phyloP scores from a whole-genome alignment of 1,284 basidiomycete species.

The Hymenochaete sp. region DNA sequence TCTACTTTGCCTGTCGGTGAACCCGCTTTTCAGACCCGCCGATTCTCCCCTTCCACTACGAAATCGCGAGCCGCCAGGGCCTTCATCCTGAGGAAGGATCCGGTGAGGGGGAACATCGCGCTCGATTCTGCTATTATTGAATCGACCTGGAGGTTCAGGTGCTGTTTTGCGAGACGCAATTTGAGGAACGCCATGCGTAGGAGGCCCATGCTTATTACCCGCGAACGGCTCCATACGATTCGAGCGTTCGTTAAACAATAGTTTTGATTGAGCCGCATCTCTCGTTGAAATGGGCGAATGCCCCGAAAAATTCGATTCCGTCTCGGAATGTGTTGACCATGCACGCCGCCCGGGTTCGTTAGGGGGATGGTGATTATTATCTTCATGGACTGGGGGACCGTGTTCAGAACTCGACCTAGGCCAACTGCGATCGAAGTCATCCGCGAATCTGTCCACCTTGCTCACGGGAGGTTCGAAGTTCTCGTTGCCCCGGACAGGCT shows the following conservation, averaged over 20 bases:
- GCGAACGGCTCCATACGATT: slow-evolving; percentile 66
- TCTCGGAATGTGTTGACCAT: slow-evolving; percentile 21
- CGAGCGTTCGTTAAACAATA: slow-evolving; percentile 85
- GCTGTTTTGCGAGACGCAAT: no score
- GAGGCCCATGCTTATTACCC: no score
- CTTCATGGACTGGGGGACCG: slow-evolving; percentile 29
- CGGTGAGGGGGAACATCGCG: slow-evolving; percentile 40
- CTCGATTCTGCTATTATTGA: slow-evolving; percentile 33
- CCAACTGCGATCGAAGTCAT: slow-evolving; percentile 93
- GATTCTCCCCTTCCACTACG: no score
- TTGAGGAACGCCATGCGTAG: no score
- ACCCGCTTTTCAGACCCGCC: no score
- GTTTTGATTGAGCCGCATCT: slow-evolving; percentile 42
- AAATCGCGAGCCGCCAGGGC: no score
- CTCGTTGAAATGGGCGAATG: slow-evolving; percentile 31
- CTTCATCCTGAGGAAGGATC: no score
- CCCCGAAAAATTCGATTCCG: slow-evolving; percentile 17
- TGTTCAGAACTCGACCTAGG: slow-evolving; percentile 52
- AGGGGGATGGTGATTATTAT: slow-evolving; percentile 24
- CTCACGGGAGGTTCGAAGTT: slow-evolving; percentile 34
- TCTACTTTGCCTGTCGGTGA: no score
- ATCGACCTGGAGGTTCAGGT: slow-evolving; percentile 28
- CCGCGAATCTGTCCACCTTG: slow-evolving; percentile 73
- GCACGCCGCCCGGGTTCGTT: slow-evolving; percentile 31
- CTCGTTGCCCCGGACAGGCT: neutral